Evolutionary conservation across 1,139 yeast species (phyloP).

Genomic region (Candida smagusa): DNA sequence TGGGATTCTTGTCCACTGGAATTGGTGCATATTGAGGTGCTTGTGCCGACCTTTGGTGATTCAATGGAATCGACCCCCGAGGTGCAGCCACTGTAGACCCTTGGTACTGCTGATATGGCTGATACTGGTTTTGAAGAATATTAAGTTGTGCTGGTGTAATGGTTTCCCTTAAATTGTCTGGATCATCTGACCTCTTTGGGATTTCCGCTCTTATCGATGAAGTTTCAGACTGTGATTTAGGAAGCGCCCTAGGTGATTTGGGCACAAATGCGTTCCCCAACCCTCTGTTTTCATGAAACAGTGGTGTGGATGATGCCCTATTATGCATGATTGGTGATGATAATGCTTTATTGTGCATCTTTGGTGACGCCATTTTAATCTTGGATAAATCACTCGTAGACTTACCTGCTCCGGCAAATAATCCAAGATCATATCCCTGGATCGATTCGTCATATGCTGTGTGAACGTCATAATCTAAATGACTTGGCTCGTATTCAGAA

Average conservation of each 20-base stretch:
- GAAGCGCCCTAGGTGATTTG: not conserved
- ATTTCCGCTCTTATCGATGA: not conserved
- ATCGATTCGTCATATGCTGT: conserved; percentile 1
- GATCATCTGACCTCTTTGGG: conserved; percentile 15
- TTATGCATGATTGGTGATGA: too few relatives aligned
- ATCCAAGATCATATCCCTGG: not conserved
- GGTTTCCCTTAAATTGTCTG: conserved; percentile 31
- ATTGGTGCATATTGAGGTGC: not conserved
- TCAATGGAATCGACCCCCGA: conserved; percentile 1
- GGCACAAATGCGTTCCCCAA: conserved; percentile 2
- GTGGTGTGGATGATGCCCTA: too few relatives aligned
- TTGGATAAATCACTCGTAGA: not conserved
- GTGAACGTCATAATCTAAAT: conserved; percentile 1
- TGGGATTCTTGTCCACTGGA: not conserved
- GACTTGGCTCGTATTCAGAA: not conserved
- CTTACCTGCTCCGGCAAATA: not conserved
- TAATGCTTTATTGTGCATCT: not conserved
- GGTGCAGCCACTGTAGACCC: conserved; percentile 1
- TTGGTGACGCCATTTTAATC: not conserved
- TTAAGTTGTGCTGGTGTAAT: conserved; percentile 39
- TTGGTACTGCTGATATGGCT: conserved; percentile 3
- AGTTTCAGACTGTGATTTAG: not conserved
- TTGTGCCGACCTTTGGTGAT: not conserved
- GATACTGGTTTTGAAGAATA: conserved; percentile 17
- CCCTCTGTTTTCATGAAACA: too few relatives aligned